Conservation (phyloP, 768 basidiomycete genomes). For the Amanita exitialis region DNA sequence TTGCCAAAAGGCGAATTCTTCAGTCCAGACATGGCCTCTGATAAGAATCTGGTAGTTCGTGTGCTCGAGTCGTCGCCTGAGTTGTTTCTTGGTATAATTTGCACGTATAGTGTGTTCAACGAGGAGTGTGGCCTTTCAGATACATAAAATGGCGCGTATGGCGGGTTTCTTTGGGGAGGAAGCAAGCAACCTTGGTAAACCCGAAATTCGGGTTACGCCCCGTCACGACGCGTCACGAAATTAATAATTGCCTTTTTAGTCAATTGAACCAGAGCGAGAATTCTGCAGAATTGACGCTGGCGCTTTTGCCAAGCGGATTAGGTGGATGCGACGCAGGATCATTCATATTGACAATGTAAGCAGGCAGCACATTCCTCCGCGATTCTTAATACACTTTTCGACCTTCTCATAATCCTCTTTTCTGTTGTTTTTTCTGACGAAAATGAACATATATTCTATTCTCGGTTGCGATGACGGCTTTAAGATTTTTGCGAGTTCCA, state of each 20-base stretch:
- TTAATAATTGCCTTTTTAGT: constrained; percentile 5
- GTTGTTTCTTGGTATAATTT: not conserved
- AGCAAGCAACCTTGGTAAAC: constrained; percentile 3
- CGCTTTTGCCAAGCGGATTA: too few relatives aligned
- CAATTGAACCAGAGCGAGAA: too few relatives aligned
- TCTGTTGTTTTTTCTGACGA: too few relatives aligned
- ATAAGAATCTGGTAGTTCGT: not conserved
- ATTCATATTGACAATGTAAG: too few relatives aligned
- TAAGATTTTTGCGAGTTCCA: too few relatives aligned
- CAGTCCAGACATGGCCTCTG: constrained; percentile 51
- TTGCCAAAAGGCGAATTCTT: constrained; percentile 84
- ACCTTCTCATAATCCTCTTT: too few relatives aligned
- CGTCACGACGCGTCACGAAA: not conserved
- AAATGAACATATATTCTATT: too few relatives aligned
- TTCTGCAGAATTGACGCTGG: too few relatives aligned
- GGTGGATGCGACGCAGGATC: too few relatives aligned
- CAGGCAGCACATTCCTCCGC: too few relatives aligned
- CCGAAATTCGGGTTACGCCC: constrained; percentile 4
- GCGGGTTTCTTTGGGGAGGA: not conserved
- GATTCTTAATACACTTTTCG: too few relatives aligned
- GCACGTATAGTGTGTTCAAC: not conserved
- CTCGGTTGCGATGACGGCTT: too few relatives aligned
- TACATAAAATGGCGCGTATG: not conserved
- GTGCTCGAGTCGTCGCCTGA: not conserved
- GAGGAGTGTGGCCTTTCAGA: not conserved